phyloP scores from a whole-genome alignment of 495 filamentous ascomycete genomes.

The Podospora australis region DNA sequence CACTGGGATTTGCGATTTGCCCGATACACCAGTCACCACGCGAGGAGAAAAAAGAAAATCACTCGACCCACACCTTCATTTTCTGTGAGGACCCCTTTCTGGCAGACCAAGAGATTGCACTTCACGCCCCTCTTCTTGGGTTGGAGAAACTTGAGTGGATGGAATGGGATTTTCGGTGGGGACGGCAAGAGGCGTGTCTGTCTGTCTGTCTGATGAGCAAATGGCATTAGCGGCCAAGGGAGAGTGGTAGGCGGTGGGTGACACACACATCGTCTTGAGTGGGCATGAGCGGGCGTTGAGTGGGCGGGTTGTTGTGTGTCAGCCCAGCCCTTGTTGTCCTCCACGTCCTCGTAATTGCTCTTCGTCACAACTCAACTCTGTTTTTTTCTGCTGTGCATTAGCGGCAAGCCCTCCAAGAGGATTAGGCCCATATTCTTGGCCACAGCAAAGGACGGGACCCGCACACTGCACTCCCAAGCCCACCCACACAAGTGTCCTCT shows the following conservation, averaged over 20 bases:
- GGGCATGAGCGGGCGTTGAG: slow-evolving; percentile 6
- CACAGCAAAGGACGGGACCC: slow-evolving; percentile 11
- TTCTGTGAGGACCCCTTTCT: not conserved
- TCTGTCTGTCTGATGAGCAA: too few species aligned
- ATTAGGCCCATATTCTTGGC: slow-evolving; percentile 18
- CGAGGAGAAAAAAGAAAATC: not conserved
- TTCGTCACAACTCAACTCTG: slow-evolving; percentile 29
- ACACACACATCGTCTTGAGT: slow-evolving; percentile 24
- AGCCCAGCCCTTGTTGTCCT: slow-evolving; percentile 27
- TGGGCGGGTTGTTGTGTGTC: slow-evolving; percentile 25
- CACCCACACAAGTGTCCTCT: slow-evolving; percentile 21
- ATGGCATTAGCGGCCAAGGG: too few species aligned
- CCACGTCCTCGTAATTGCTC: slow-evolving; percentile 26
- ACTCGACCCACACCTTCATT: not conserved
- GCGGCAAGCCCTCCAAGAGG: slow-evolving; percentile 22
- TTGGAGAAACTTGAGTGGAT: too few species aligned
- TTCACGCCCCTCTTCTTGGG: too few species aligned
- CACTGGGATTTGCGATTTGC: slow-evolving; percentile 24
- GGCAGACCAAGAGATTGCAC: not conserved
- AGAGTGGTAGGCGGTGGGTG: slow-evolving; percentile 12
- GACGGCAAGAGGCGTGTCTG: too few species aligned
- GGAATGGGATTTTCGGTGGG: too few species aligned
- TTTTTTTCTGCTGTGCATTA: slow-evolving; percentile 24
- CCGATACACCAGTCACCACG: slow-evolving; percentile 16
- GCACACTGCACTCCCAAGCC: slow-evolving; percentile 11